These are phyloP conservation scores for Daldinia decipiens DNA, from an alignment of 495 filamentous ascomycete genomes.

Conservation along the genomic window DNA sequence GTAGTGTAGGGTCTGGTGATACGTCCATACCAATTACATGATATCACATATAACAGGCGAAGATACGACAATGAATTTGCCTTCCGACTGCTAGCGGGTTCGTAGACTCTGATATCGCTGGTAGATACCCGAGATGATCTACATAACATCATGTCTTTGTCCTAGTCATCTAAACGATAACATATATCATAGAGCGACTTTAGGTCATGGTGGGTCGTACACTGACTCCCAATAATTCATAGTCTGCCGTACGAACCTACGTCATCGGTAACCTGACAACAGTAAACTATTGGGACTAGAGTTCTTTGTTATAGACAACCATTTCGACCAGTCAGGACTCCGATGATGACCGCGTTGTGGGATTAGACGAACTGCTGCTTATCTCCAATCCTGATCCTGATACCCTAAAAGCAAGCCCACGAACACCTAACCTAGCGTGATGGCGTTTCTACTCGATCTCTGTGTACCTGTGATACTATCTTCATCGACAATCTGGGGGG, in stretches of 20 bases:
- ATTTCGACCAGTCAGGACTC: slow-evolving; percentile 8
- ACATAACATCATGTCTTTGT: neutral
- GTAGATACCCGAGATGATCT: neutral
- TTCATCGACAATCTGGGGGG: slow-evolving; percentile 2
- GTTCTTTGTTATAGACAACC: neutral
- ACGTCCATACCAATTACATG: neutral
- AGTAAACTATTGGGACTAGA: neutral
- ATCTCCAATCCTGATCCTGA: neutral
- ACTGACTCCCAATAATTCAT: neutral
- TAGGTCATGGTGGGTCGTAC: neutral
- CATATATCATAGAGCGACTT: neutral
- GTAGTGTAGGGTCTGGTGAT: neutral
- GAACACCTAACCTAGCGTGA: neutral
- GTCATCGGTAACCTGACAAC: neutral
- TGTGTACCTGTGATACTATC: slow-evolving; percentile 1
- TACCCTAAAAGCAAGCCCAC: slow-evolving; percentile 5
- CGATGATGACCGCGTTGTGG: neutral
- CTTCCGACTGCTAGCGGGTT: neutral
- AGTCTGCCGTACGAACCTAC: neutral
- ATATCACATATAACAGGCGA: neutral
- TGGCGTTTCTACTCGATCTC: neutral
- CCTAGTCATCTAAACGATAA: neutral
- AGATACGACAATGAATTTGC: neutral
- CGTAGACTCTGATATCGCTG: neutral
- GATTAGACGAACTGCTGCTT: slow-evolving; percentile 4